Evolutionary conservation across 1,284 basidiomycete genomes (phyloP).

Genomic region (Pseudozyma sp.): DNA sequence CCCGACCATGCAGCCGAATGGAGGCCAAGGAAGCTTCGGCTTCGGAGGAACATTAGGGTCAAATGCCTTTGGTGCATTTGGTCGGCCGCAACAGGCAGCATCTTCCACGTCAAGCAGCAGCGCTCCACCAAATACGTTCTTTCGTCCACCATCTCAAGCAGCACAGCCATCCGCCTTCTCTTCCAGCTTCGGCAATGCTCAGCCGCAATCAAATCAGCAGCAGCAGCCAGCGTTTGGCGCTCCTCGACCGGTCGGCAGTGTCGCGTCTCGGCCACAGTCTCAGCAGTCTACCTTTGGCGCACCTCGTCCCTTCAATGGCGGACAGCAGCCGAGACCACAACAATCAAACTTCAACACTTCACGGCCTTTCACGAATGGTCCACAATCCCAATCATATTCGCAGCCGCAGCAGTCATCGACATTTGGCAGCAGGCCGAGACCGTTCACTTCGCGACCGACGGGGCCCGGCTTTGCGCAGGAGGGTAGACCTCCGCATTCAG

Average conservation of each 20-base stretch:
- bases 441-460: slow-evolving; percentile 22
- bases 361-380: slow-evolving; percentile 9
- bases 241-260: slow-evolving; percentile 7
- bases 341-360: slow-evolving; percentile 6
- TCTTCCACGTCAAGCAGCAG: slow-evolving; percentile 23
- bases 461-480: slow-evolving; percentile 20
- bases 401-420: slow-evolving; percentile 18
- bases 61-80: slow-evolving; percentile 20
- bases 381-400: slow-evolving; percentile 8
- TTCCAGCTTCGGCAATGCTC: slow-evolving; percentile 4
- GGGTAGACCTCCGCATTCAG: slow-evolving; percentile 20
- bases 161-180: slow-evolving; percentile 16
- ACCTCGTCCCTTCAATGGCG: slow-evolving; percentile 15
- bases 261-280: slow-evolving; percentile 13
- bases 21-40: slow-evolving; percentile 10
- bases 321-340: slow-evolving; percentile 11
- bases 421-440: slow-evolving; percentile 35
- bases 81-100: slow-evolving; percentile 21
- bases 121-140: slow-evolving; percentile 36
- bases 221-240: slow-evolving; percentile 16
- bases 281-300: slow-evolving; percentile 18
- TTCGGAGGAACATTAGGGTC: neutral
- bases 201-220: slow-evolving; percentile 23
- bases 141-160: slow-evolving; percentile 17
- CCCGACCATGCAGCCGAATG: slow-evolving; percentile 23